Conservation (phyloP, 129 eudicot species). For the Centrapalus pauciflorus region DNA sequence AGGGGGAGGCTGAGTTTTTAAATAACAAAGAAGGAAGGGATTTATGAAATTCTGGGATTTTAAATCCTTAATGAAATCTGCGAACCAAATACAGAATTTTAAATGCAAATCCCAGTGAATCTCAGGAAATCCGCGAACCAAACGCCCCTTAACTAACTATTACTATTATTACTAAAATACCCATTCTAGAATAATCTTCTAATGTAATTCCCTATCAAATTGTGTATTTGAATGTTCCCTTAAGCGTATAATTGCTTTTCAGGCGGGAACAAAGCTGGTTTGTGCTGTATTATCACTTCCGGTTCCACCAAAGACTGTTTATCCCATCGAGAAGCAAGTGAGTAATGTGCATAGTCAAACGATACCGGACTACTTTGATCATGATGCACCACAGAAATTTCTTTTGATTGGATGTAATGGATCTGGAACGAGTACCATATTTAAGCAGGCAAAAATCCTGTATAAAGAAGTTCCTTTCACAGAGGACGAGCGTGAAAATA, state of each 20-base stretch:
- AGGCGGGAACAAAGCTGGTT: constrained; percentile 95
- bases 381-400: constrained; percentile 56
- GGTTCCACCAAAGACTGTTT: constrained; percentile 66
- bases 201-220: too few species aligned
- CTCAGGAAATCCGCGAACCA: too few species aligned
- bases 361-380: constrained; percentile 67
- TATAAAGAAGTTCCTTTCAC: constrained; percentile 77
- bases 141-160: too few species aligned
- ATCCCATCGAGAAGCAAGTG: constrained; percentile 60
- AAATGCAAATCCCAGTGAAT: too few species aligned
- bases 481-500: constrained; percentile 79
- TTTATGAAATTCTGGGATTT: too few species aligned
- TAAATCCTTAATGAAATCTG: too few species aligned
- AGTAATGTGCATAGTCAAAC: constrained; percentile 42
- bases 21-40: too few species aligned
- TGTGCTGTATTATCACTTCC: constrained; percentile 94
- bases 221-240: constrained; percentile 1
- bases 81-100: too few species aligned
- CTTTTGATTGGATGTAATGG: constrained; percentile 86
- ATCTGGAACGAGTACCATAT: constrained; percentile 95
- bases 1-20: too few species aligned
- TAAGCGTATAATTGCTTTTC: constrained; percentile 15
- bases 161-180: too few species aligned
- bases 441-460: constrained; percentile 94
- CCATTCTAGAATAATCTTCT: too few species aligned